phyloP scores from a whole-genome alignment of 306 rosid species.

The Albizia julibrissin region DNA sequence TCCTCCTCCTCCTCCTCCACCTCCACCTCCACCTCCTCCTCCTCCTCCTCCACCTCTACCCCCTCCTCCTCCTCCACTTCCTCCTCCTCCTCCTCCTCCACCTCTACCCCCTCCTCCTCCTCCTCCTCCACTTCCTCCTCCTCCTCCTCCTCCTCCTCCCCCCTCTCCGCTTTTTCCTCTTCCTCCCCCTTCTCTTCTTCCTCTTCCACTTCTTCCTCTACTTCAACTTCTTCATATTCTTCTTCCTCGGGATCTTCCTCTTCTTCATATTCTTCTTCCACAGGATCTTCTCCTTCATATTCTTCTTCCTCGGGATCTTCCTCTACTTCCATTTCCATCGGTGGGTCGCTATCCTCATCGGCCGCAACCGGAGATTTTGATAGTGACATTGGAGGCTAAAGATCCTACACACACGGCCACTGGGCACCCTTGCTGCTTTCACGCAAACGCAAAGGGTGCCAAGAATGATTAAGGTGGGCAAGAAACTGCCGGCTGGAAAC shows the following conservation, averaged over 20 bases:
- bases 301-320: slow-evolving; percentile 34
- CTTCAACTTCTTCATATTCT: slow-evolving; percentile 5
- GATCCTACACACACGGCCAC: background rate
- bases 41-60: slow-evolving; percentile 18
- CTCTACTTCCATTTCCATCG: slow-evolving; percentile 12
- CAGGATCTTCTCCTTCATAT: background rate
- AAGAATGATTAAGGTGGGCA: background rate
- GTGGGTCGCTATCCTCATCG: slow-evolving; percentile 32
- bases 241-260: slow-evolving; percentile 33
- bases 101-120: slow-evolving; percentile 11
- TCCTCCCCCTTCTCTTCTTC: slow-evolving; percentile 21
- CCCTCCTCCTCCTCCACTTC: slow-evolving; percentile 19
- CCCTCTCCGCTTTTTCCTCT: background rate
- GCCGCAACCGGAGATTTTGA: slow-evolving; percentile 26
- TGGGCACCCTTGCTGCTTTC: background rate
- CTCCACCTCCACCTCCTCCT: slow-evolving; percentile 14
- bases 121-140: slow-evolving; percentile 19
- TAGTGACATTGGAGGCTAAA: slow-evolving; percentile 28
- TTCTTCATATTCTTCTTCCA: slow-evolving; percentile 1
- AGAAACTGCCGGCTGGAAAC: background rate
- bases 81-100: slow-evolving; percentile 14
- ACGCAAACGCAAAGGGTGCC: background rate
- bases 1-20: slow-evolving; percentile 17
- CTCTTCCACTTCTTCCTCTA: slow-evolving; percentile 3
- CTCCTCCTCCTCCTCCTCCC: background rate